Evolutionary conservation across 2,329 filamentous ascomycete species (phyloP), one percentile per base, ranked within the genome.

Genomic region (Calonectria pseudoturangicola): DNA sequence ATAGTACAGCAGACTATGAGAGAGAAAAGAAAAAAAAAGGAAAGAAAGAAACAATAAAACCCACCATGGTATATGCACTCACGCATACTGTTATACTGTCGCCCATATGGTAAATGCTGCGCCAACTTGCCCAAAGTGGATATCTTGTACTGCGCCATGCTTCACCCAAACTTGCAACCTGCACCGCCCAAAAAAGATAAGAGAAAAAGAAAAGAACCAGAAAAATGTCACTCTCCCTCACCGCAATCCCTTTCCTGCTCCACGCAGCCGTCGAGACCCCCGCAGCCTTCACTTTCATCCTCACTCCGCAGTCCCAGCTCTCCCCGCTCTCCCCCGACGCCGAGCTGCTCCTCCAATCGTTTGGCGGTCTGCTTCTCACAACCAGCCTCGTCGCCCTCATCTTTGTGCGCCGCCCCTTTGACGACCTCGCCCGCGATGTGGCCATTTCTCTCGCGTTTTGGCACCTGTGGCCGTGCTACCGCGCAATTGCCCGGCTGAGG

Each of bases 391-490:
- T 88, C 30, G 86, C 85, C 54, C 74, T 87, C 3, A 71, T 81
- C 16, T 79, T 88, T 48, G 73, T 84, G 12, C 62, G 77, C 5
- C 80, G 82, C 2, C 76, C 81, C 0, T 75, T 84, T 54, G 81
- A 85, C 73, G 68, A 80, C 4, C 80, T 82, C 0, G 79, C 79
- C 4, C 81, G 83, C 9, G 73, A 84, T 25, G 74, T 87, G 1
- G 84, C 85, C 0, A 74, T 83, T 0, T 84, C 86, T 0, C 80
- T 90, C 71, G 87, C 85, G 0, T 84, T 85, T 27, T 90, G 89
- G 80, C 88, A 90, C 70, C 48, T 85, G 1, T 89, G 86, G 82
- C 88, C 88, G 2, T 85, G 83, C 36, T 81, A 85, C 60, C 82
- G 88, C 41, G 88, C 88, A 0, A 81, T 79, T 13, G 73, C 78